phyloP scores from a whole-genome alignment of 495 filamentous ascomycete species.

The Penicillium goetzii region DNA sequence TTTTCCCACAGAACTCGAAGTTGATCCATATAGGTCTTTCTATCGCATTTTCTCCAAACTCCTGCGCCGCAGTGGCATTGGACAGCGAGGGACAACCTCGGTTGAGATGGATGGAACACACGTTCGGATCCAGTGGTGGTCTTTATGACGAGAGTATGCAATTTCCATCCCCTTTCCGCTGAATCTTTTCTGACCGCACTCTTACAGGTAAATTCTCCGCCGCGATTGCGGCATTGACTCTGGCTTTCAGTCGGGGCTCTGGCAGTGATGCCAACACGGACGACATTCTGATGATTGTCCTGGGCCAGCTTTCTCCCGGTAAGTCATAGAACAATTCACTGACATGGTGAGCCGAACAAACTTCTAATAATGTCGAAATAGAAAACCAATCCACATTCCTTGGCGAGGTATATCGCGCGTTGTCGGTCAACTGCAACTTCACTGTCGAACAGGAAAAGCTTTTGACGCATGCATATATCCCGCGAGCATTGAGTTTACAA shows the following conservation, averaged over 20 bases:
- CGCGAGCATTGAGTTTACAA: slow-evolving; percentile 70
- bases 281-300: slow-evolving; percentile 71
- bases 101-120: slow-evolving; percentile 63
- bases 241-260: slow-evolving; percentile 62
- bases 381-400: slow-evolving; percentile 57
- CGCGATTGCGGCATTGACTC: slow-evolving; percentile 60
- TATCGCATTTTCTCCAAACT: slow-evolving; percentile 74
- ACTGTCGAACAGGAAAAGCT: slow-evolving; percentile 70
- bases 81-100: slow-evolving; percentile 67
- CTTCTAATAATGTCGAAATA: slow-evolving; percentile 17
- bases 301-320: slow-evolving; percentile 51
- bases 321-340: slow-evolving; percentile 33
- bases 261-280: slow-evolving; percentile 65
- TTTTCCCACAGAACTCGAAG: not conserved
- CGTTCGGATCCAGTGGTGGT: slow-evolving; percentile 43
- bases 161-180: not conserved
- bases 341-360: not conserved
- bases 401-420: slow-evolving; percentile 64
- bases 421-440: slow-evolving; percentile 72
- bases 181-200: slow-evolving; percentile 18
- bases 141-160: slow-evolving; percentile 49
- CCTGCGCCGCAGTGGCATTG: slow-evolving; percentile 66
- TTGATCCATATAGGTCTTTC: slow-evolving; percentile 56
- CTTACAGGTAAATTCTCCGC: slow-evolving; percentile 52
- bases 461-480: slow-evolving; percentile 67